Evolutionary conservation across 139 green algal species (phyloP), one percentile per base, ranked within the genome.

Genomic region (Limnomonas spitsbergensis): DNA sequence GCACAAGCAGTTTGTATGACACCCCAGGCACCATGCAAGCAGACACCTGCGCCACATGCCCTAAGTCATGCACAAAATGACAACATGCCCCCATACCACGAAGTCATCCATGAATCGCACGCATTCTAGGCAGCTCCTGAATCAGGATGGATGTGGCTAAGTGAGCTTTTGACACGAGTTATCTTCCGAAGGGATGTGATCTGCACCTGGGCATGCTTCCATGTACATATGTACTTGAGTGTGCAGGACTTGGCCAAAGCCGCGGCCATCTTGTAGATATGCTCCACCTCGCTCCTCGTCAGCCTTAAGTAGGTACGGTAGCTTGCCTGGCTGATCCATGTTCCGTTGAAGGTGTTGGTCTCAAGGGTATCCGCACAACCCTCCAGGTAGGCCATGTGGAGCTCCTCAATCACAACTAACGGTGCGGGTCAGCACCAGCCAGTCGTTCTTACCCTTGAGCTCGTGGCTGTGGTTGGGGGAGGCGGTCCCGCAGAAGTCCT

Each of bases 331-430:
- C 88, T 93, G 83, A 97, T 97, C 47, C 78, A 90, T 31, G 93
- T 97, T 52, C 92, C 94, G 76, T 97, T 98, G 92, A 99, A 99
- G 39, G 95, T 98, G 90, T 99, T 98, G 75, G 95, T 98, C 88
- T 99, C 95, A 40, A 99, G 92, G 83, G 98, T 98, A 88, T 99
- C 95, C 4, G 95, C 93, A 2, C 95, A 95, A 14, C 70, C 91
- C 53, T 94, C 92, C 73, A 99, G 83, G 88, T 95, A 98, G 35
- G 88, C 83, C 2, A 66, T 93, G 90, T 99, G 95, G 87, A 99
- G 98, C 29, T 93, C 88, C 39, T 84, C 81, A 47, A 99, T 97
- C 38, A 99, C 87, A 70, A 98, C 94, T n/a, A n/a, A n/a, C n/a
- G 0, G 95, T 95, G 20, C 91, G 85, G 20, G 95, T 98, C 69